Base-by-base conservation (phyloP, 441 rosid species). In the Biscutella laevigata region DNA sequence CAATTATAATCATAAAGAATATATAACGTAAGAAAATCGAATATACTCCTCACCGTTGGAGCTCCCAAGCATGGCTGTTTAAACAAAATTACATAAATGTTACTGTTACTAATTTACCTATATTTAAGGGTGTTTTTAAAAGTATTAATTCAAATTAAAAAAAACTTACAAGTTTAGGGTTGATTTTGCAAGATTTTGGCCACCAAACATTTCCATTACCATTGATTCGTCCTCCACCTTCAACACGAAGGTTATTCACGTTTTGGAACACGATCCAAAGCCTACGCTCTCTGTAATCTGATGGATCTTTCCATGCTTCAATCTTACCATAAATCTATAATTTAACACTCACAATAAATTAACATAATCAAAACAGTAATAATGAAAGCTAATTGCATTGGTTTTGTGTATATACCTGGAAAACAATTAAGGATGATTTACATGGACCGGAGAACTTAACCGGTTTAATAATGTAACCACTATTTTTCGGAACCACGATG, bases 11-110 rank as follows among this genome's bases (percentile, higher is more conserved):
- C n/a, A n/a, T n/a, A n/a, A n/a, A n/a, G n/a, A n/a, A n/a, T n/a
- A n/a, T n/a, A n/a, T n/a, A n/a, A n/a, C n/a, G n/a, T n/a, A n/a
- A n/a, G n/a, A n/a, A n/a, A n/a, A n/a, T n/a, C n/a, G n/a, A n/a
- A n/a, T n/a, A n/a, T n/a, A n/a, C n/a, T n/a, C n/a, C n/a, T 68
- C 65, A 91, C 98, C 36, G 95, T 84, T 49, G 98, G 98, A 21
- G 96, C 98, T 33, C 39, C 62, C 15, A 16, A 6, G 77, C 98
- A 91, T 11, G 94, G 84, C 98, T 91, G 86, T 61, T 52, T 37
- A 21, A 20, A 27, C 6, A 45, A 16, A 30, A 36, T n/a, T n/a
- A n/a, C n/a, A n/a, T n/a, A n/a, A n/a, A n/a, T n/a, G n/a, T n/a
- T n/a, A n/a, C n/a, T n/a, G n/a, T n/a, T n/a, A n/a, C n/a, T n/a